Evolutionary conservation across 2,329 filamentous ascomycete genomes (phyloP).

Genomic region (Mycosphaerella sp.): DNA sequence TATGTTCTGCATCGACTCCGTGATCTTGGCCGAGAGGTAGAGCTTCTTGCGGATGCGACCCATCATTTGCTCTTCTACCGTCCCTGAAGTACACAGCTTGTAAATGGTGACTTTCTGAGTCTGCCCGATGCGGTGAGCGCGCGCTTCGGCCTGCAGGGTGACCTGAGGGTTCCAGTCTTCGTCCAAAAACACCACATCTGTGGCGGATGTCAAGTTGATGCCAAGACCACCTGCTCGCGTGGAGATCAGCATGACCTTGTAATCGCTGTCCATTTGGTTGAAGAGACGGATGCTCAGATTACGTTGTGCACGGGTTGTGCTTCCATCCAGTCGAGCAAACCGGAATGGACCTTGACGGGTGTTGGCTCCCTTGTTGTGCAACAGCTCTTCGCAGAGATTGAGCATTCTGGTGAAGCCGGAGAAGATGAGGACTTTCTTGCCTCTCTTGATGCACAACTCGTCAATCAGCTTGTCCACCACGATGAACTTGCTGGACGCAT

Average conservation of each 20-base stretch:
- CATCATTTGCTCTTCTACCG: constrained; percentile 54
- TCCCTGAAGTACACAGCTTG: constrained; percentile 51
- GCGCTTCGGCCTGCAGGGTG: constrained; percentile 49
- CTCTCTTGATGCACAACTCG: constrained; percentile 44
- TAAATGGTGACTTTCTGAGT: constrained; percentile 50
- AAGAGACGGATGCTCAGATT: constrained; percentile 51
- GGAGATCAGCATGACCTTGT: constrained; percentile 51
- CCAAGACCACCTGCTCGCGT: constrained; percentile 52
- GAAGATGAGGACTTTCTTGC: constrained; percentile 53
- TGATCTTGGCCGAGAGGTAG: constrained; percentile 55
- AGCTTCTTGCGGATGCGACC: constrained; percentile 55
- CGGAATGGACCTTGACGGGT: constrained; percentile 36
- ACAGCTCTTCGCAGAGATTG: constrained; percentile 48
- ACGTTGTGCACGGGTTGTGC: constrained; percentile 43
- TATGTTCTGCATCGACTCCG: constrained; percentile 52
- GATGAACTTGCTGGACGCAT: constrained; percentile 52
- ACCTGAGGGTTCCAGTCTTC: constrained; percentile 52
- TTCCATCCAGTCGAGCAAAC: constrained; percentile 47
- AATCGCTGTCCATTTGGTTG: constrained; percentile 41
- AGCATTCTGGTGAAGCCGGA: constrained; percentile 49
- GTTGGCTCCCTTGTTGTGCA: constrained; percentile 40
- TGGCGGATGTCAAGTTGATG: constrained; percentile 49
- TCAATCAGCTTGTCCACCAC: constrained; percentile 48
- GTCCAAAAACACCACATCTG: constrained; percentile 52
- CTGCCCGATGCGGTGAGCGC: constrained; percentile 51